Base-by-base conservation (phyloP, 2,329 filamentous ascomycete genomes). In the Pyricularia sp. region DNA sequence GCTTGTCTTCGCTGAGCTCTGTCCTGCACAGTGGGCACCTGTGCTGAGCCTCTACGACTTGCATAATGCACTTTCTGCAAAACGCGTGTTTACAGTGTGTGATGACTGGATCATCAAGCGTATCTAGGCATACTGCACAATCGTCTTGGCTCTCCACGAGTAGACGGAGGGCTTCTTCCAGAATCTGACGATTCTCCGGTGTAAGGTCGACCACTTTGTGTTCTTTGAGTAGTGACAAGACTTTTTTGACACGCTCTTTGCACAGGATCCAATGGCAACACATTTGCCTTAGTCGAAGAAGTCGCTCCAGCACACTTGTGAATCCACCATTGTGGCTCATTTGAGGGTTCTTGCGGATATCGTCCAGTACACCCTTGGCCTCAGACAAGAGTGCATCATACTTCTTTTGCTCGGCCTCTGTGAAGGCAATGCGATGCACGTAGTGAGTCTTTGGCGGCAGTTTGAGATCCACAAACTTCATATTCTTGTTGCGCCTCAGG, bases 221-320 rank as follows among this genome's bases (percentile, higher is more conserved):
- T 20, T 86, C 84, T 63, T 92, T 90, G 2, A 96, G 82, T 1
- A 92, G 81, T 25, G 85, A 82, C 75, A 94, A 82, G 26, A 97
- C 83, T n/a, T 88, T 86, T 11, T 86, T 85, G n/a, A 96, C 84
- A 14, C 92, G 88, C 36, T 90, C 84, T 66, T 89, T 90, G 75
- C 92, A 92, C 12, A 97, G 84, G 10, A 90, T 89, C 92, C 92
- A 96, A 76, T 97, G 93, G 72, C 94, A 93, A 79, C 93, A 97
- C 76, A 91, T 86, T 79, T 97, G 93, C 23, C 94, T 87, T 72
- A 97, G 86, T 14, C 94, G 89, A 6, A 97, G 85, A 4, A 97
- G 83, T 20, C 93, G 86, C 78, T 97, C 93, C 12, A 97, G 84
- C 0, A 97, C 84, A 73, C 90, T 86, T 10, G 90, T 88, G 75